Base-by-base conservation (phyloP, 2,329 filamentous ascomycete genomes). In the Thermoascus crustaceus region DNA sequence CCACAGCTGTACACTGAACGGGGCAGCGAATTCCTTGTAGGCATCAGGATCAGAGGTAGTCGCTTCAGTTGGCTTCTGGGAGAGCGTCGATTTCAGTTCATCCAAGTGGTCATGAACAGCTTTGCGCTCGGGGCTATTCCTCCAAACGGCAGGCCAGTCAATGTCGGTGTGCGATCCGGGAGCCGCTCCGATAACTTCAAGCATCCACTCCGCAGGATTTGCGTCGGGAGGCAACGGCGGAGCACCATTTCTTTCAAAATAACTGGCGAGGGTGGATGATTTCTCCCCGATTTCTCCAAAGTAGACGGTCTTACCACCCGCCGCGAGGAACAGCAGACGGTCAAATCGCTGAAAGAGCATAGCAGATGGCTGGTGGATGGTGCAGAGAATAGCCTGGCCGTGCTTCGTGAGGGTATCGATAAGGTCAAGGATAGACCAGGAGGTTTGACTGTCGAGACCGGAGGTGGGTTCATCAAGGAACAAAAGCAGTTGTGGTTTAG, bases 391-490 rank as follows among this genome's bases (percentile, higher is more conserved):
- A 34, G 89, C 88, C 57, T 93, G 86, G 10, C 89, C 88, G 43
- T 79, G 82, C 59, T 89, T 83, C 50, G 86, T 86, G 21, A 95
- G 72, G 63, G 93, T 94, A 61, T 93, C 82, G 25, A 96, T 74
- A 7, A 95, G 74, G 57, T 86, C 81, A 30, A 87, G 73, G 55
- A 95, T 94, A 44, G 85, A 84, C 85, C 86, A 95, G 1, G 87
- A 89, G 1, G 88, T 94, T 60, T 94, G 87, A 53, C 79, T 85
- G 61, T 95, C 89, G 13, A 95, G 77, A 68, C 89, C 89, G 18
- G 87, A 94, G 3, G 88, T 95, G 9, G 89, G 89, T 61, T 96
- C 89, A 51, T 96, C 89, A 24, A 95, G 77, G 67, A 95, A 95
- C 30, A 95, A 76, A 42, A 95, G 72, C 34, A 95, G 71, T 25